Conservation (phyloP, 2,329 filamentous ascomycete species). For the Ilyonectria destructans region DNA sequence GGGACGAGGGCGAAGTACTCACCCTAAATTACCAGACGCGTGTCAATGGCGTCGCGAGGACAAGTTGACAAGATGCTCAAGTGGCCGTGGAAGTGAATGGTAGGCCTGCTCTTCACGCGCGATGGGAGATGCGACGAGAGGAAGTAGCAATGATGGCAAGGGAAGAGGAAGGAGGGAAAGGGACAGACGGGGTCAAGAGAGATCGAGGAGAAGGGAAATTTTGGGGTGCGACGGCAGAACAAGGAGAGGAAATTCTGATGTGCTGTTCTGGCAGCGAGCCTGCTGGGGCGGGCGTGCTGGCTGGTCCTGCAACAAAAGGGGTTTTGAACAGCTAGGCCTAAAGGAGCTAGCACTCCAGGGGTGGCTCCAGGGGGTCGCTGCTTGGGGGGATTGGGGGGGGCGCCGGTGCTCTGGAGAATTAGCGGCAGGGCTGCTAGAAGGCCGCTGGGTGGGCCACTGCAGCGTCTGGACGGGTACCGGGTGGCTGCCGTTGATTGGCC, state of each 20-base stretch:
- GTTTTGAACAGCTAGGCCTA: slow-evolving; percentile 50
- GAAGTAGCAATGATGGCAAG: slow-evolving; percentile 59
- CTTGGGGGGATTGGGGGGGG: slow-evolving; percentile 32
- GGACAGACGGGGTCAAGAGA: slow-evolving; percentile 43
- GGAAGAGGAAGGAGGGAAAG: slow-evolving; percentile 46
- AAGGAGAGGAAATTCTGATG: slow-evolving; percentile 55
- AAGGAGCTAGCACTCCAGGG: slow-evolving; percentile 43
- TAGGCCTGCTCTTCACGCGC: slow-evolving; percentile 49
- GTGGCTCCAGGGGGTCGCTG: slow-evolving; percentile 36
- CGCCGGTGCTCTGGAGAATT: slow-evolving; percentile 48
- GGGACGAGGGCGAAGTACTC: slow-evolving; percentile 47
- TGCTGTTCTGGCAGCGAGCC: slow-evolving; percentile 51
- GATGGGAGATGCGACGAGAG: slow-evolving; percentile 47
- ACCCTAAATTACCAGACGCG: slow-evolving; percentile 52
- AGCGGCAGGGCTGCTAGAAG: slow-evolving; percentile 47
- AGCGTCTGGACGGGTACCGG: slow-evolving; percentile 24
- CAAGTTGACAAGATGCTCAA: slow-evolving; percentile 49
- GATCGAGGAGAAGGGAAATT: slow-evolving; percentile 48
- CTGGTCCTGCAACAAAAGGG: slow-evolving; percentile 53
- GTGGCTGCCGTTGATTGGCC: slow-evolving; percentile 44
- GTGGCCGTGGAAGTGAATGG: slow-evolving; percentile 41
- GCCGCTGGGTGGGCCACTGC: slow-evolving; percentile 35
- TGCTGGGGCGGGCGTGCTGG: slow-evolving; percentile 48
- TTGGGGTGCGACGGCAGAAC: slow-evolving; percentile 51
- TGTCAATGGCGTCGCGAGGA: slow-evolving; percentile 54